Evolutionary conservation across 176 grass and related monocot genomes (phyloP).

Genomic region (Avena sativa): DNA sequence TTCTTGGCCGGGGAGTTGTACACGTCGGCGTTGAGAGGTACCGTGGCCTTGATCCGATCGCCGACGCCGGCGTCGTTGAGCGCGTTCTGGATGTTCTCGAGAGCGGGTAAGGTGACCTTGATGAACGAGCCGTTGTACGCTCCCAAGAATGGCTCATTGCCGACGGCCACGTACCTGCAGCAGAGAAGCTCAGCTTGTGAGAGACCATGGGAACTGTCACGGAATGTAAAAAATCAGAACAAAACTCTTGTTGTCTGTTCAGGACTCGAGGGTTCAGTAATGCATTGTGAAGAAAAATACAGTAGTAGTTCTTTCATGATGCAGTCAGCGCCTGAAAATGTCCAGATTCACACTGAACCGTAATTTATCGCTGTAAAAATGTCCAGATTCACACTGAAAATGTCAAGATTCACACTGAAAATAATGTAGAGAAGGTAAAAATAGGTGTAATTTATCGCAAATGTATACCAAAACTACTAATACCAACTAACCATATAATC

Average conservation of each 20-base stretch:
- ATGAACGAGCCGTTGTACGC: conserved; percentile 67
- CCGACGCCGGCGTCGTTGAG: conserved; percentile 69
- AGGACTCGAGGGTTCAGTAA: neutral
- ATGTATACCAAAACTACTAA: too few species aligned
- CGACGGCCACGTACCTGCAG: conserved; percentile 68
- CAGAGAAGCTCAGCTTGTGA: neutral
- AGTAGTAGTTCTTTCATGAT: neutral
- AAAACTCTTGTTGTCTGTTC: neutral
- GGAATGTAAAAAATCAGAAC: neutral
- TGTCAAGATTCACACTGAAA: too few species aligned
- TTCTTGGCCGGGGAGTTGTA: conserved; percentile 45
- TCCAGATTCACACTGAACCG: neutral
- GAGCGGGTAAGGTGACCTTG: conserved; percentile 61
- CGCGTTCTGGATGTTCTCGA: conserved; percentile 69
- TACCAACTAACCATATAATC: neutral
- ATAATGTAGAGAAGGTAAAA: too few species aligned
- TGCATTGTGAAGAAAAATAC: neutral
- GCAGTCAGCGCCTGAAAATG: neutral
- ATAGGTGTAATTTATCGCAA: too few species aligned
- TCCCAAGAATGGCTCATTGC: conserved; percentile 73
- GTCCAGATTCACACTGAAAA: too few species aligned
- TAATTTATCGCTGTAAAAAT: too few species aligned
- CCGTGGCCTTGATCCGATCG: conserved; percentile 64
- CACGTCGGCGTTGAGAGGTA: conserved; percentile 77
- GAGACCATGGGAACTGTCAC: neutral